Percentiles rank a stretch among this genome's conserved stretches.
phyloP scores from a whole-genome alignment of 2,329 filamentous ascomycete species.

The Diaporthe vaccinii region DNA sequence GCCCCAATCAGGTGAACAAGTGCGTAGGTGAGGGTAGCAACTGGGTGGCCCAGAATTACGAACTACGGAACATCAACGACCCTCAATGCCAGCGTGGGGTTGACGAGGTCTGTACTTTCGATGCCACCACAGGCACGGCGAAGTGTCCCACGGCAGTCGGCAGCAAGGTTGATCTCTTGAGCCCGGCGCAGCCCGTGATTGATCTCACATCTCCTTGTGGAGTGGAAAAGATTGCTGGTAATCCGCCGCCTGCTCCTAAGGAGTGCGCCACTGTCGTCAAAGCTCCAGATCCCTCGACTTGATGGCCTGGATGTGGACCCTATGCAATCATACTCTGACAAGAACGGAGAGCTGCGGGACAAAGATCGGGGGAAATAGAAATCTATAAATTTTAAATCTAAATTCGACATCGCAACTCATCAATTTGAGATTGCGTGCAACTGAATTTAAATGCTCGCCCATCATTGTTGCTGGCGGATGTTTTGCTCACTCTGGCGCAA shows the following conservation, averaged over 20 bases:
- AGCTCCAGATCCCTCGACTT: not conserved
- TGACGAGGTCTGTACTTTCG: conserved; percentile 64
- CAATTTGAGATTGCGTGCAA: too few species aligned
- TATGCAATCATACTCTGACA: too few species aligned
- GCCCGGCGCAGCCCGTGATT: conserved; percentile 26
- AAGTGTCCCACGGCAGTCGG: conserved; percentile 7
- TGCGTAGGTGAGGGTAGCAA: conserved; percentile 60
- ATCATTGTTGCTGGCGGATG: not conserved
- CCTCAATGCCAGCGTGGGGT: conserved; percentile 62
- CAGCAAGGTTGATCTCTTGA: not conserved
- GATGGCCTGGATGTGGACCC: not conserved
- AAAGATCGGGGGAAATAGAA: not conserved
- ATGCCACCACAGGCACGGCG: not conserved
- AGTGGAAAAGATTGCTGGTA: not conserved
- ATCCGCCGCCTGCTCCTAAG: not conserved
- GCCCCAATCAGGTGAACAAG: conserved; percentile 66
- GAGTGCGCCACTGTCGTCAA: not conserved
- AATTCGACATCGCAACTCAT: not conserved
- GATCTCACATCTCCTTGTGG: conserved; percentile 19
- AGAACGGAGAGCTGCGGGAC: not conserved
- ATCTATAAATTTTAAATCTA: not conserved
- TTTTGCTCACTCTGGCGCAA: not conserved
- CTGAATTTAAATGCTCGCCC: too few species aligned
- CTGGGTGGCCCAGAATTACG: conserved; percentile 67
- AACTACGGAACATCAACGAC: conserved; percentile 67